Evolutionary conservation across 2,329 filamentous ascomycete genomes (phyloP).

Genomic region (Zelopaecilomyces penicillatus): DNA sequence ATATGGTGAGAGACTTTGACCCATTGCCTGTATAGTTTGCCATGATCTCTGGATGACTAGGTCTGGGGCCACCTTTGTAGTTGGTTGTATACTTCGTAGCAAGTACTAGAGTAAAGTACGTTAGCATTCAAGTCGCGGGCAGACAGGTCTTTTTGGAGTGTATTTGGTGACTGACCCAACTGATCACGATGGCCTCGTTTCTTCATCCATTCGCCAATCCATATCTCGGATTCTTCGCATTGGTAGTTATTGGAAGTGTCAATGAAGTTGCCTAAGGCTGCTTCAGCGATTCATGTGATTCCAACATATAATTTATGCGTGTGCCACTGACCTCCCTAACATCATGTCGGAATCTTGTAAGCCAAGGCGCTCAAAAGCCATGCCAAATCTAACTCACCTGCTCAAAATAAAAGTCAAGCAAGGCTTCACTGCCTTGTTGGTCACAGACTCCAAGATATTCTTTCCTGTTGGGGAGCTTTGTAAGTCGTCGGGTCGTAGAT

Average conservation of each 20-base stretch:
- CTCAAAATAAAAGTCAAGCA: constrained; percentile 58
- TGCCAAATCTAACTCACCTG: constrained; percentile 30
- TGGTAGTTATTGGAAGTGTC: constrained; percentile 66
- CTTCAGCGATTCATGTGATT: background rate
- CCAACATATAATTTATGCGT: background rate
- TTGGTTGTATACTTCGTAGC: constrained; percentile 62
- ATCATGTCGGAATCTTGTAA: constrained; percentile 8
- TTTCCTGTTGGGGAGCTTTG: constrained; percentile 28
- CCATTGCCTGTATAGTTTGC: constrained; percentile 52
- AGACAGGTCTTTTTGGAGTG: background rate
- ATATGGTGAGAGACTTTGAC: constrained; percentile 50
- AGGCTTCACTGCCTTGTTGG: constrained; percentile 51
- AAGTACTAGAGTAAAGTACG: constrained; percentile 38
- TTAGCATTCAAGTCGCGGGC: background rate
- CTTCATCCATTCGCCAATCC: constrained; percentile 65
- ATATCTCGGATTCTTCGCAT: constrained; percentile 50
- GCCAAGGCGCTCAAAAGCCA: background rate
- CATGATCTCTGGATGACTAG: constrained; percentile 32
- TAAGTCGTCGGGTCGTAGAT: background rate
- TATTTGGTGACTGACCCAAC: constrained; percentile 37
- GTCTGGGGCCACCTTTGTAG: constrained; percentile 34
- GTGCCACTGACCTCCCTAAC: constrained; percentile 17
- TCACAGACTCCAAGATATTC: constrained; percentile 55
- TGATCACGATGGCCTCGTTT: constrained; percentile 55
- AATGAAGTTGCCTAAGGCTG: constrained; percentile 57